These are phyloP conservation scores for Lachancea quebecensis DNA, from an alignment of 805 yeast species.

Conservation along the genomic window DNA sequence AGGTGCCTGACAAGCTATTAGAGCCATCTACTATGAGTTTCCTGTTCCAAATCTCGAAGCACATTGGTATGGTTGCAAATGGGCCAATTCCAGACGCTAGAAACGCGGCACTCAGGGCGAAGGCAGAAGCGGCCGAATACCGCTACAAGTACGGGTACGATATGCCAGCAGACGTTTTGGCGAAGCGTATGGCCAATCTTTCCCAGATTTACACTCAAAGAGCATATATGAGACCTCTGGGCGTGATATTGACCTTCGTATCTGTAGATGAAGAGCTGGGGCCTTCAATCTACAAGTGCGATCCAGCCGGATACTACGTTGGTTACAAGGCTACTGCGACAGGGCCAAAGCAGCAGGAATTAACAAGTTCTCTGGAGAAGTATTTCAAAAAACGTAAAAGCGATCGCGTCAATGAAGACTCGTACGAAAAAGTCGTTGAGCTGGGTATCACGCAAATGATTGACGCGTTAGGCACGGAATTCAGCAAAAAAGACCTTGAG, in stretches of 20 bases:
- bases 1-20: conserved; percentile 89
- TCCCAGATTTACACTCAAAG: conserved; percentile 95
- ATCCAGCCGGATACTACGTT: conserved; percentile 94
- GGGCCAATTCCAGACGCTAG: conserved; percentile 97
- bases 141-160: conserved; percentile 92
- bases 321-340: conserved; percentile 90
- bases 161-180: conserved; percentile 89
- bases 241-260: conserved; percentile 84
- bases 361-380: conserved; percentile 83
- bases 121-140: conserved; percentile 94
- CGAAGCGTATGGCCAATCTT: conserved; percentile 92
- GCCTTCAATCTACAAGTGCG: conserved; percentile 85
- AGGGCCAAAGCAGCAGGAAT: conserved; percentile 97
- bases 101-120: conserved; percentile 81
- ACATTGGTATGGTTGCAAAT: conserved; percentile 84
- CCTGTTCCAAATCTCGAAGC: conserved; percentile 72
- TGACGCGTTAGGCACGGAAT: conserved; percentile 84
- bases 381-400: conserved; percentile 66
- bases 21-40: conserved; percentile 85
- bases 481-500: conserved; percentile 88
- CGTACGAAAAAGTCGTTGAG: conserved; percentile 85
- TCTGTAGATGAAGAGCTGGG: conserved; percentile 87
- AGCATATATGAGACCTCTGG: conserved; percentile 97
- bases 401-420: conserved; percentile 42
- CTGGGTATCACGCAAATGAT: conserved; percentile 81